Evolutionary conservation across 768 basidiomycete genomes (phyloP).

Genomic region (Sporobolomyces phaffii): DNA sequence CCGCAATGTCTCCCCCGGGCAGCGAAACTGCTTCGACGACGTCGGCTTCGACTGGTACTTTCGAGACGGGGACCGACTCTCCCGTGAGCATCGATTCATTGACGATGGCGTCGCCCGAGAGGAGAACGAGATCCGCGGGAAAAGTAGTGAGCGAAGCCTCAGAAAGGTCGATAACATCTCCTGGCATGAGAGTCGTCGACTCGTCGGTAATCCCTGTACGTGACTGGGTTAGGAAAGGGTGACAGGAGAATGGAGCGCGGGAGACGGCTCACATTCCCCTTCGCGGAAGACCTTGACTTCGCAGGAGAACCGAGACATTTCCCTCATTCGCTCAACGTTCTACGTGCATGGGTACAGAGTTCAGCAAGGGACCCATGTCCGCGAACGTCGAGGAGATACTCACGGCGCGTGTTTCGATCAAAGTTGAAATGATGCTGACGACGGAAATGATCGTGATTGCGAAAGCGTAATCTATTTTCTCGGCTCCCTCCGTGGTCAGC

Average conservation of each 20-base stretch:
- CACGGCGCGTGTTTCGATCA: slow-evolving; percentile 87
- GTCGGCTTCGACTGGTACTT: slow-evolving; percentile 73
- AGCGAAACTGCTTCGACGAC: slow-evolving; percentile 51
- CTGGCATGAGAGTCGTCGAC: slow-evolving; percentile 77
- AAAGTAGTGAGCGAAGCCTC: slow-evolving; percentile 64
- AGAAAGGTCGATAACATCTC: slow-evolving; percentile 86
- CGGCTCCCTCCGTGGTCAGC: neutral
- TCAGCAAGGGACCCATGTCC: slow-evolving; percentile 55
- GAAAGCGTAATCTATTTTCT: slow-evolving; percentile 72
- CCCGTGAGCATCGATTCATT: slow-evolving; percentile 99
- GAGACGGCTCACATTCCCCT: slow-evolving; percentile 60
- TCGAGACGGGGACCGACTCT: slow-evolving; percentile 94
- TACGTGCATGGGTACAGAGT: slow-evolving; percentile 43
- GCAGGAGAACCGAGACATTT: slow-evolving; percentile 89
- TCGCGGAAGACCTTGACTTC: slow-evolving; percentile 64
- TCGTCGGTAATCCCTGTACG: slow-evolving; percentile 57
- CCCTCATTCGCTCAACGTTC: slow-evolving; percentile 89
- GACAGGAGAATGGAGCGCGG: neutral
- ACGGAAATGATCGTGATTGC: slow-evolving; percentile 88
- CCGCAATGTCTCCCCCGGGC: slow-evolving; percentile 57
- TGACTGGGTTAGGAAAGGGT: neutral
- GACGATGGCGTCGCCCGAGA: slow-evolving; percentile 93
- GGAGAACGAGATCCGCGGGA: slow-evolving; percentile 83
- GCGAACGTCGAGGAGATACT: slow-evolving; percentile 24
- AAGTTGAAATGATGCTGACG: slow-evolving; percentile 72